A percentile compares a stretch with the other conserved stretches of the same genome.
phyloP scores from a whole-genome alignment of 257 asterid genomes.

The Apocynum venetum region DNA sequence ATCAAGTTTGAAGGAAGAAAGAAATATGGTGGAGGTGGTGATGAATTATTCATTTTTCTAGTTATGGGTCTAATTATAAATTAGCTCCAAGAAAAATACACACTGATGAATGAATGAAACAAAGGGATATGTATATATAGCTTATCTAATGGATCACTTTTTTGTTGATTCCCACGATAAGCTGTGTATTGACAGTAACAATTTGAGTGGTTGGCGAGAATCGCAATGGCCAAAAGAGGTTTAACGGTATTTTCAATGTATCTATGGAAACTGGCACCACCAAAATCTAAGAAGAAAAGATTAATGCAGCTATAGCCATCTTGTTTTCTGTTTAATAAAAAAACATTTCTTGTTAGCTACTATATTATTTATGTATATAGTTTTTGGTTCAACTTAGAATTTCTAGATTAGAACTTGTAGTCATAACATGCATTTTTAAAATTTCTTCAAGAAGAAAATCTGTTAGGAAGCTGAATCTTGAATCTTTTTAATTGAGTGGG shows the following conservation, averaged over 20 bases:
- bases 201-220: neutral
- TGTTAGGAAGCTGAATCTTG: neutral
- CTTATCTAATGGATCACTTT: neutral
- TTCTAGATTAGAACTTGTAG: neutral
- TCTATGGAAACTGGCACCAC: neutral
- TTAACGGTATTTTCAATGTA: neutral
- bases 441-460: neutral
- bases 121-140: too few relatives aligned
- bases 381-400: neutral
- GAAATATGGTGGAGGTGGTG: conserved; percentile 13
- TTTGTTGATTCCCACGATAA: neutral
- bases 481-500: neutral
- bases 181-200: neutral
- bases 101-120: too few relatives aligned
- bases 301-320: too few relatives aligned
- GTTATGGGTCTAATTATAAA: too few relatives aligned
- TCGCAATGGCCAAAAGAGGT: neutral
- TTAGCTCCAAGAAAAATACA: neutral
- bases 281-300: neutral
- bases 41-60: too few relatives aligned
- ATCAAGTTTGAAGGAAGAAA: conserved; percentile 30
- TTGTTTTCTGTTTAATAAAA: neutral
- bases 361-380: too few relatives aligned
- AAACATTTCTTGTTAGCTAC: too few relatives aligned
- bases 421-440: neutral